phyloP scores from a whole-genome alignment of 805 yeast species.

The Tetrapisispora fleetii region DNA sequence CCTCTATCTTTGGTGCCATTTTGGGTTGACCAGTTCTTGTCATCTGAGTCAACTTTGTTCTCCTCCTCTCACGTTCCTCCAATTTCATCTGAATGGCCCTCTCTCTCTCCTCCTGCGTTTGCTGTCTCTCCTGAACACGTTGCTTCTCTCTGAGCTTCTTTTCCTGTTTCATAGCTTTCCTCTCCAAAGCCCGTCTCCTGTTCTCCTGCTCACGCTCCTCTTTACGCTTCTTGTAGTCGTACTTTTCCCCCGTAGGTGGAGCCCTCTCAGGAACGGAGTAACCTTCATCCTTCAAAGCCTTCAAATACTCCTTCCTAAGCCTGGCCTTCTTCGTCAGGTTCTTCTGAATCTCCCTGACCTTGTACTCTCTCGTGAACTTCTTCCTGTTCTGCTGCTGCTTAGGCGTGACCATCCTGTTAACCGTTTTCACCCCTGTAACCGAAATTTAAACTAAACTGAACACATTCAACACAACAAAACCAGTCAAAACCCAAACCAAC shows the following conservation, averaged over 20 bases:
- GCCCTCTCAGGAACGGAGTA: conserved; percentile 38
- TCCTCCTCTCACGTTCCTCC: conserved; percentile 35
- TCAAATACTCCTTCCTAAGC: conserved; percentile 71
- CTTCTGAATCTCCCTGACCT: conserved; percentile 58
- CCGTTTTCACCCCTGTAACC: too few species aligned
- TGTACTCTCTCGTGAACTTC: conserved; percentile 31
- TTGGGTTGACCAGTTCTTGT: conserved; percentile 78
- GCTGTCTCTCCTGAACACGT: conserved; percentile 33
- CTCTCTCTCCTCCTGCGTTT: conserved; percentile 30
- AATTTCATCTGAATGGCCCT: conserved; percentile 32
- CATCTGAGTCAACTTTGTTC: conserved; percentile 38
- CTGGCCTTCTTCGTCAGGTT: conserved; percentile 74
- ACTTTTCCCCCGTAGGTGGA: conserved; percentile 6
- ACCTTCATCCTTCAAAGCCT: conserved; percentile 66
- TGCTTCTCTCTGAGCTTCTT: conserved; percentile 28
- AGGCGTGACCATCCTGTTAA: conserved; percentile 13
- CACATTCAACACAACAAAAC: too few species aligned
- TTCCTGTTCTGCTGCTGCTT: conserved; percentile 22
- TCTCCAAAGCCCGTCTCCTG: conserved; percentile 26
- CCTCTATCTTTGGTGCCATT: conserved; percentile 82
- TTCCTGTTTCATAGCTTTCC: conserved; percentile 29
- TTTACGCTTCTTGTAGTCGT: conserved; percentile 13
- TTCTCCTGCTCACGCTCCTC: conserved; percentile 15
- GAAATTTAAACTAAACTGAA: too few species aligned
- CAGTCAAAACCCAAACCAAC: too few species aligned